These are phyloP conservation scores for Corylus heterophylla DNA, from an alignment of 306 rosid genomes.

Conservation along the genomic window DNA sequence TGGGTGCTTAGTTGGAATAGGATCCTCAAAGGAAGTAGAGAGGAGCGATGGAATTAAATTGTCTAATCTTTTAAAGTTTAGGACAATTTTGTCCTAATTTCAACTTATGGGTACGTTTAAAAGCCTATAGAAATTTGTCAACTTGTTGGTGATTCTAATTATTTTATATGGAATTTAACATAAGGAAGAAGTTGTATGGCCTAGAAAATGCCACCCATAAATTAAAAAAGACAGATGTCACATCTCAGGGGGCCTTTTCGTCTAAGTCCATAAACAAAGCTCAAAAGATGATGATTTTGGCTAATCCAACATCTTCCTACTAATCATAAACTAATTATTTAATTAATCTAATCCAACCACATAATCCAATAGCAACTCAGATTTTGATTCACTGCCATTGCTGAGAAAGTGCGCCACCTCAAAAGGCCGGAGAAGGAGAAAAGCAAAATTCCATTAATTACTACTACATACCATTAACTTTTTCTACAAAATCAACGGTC, in stretches of 20 bases:
- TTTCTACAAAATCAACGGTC: slow-evolving; percentile 27
- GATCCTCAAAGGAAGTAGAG: no score
- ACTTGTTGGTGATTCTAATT: no score
- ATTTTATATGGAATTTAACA: no score
- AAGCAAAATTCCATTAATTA: slow-evolving; percentile 7
- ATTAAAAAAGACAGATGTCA: no score
- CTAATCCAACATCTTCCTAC: neutral
- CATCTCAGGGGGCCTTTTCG: no score
- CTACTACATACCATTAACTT: neutral
- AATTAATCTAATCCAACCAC: slow-evolving; percentile 3
- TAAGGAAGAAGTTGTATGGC: neutral
- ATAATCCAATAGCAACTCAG: slow-evolving; percentile 9
- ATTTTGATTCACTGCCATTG: slow-evolving; percentile 19
- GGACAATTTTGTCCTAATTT: no score
- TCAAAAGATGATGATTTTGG: neutral
- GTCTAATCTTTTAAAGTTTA: no score
- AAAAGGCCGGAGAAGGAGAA: neutral
- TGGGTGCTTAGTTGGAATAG: no score
- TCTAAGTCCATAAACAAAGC: neutral
- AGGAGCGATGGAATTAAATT: no score
- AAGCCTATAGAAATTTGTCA: no score
- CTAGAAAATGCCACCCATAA: neutral
- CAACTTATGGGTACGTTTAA: no score
- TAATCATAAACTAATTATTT: neutral
- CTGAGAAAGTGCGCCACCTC: no score